Conservation (phyloP, 2,329 filamentous ascomycete genomes). For the Cadophora malorum region DNA sequence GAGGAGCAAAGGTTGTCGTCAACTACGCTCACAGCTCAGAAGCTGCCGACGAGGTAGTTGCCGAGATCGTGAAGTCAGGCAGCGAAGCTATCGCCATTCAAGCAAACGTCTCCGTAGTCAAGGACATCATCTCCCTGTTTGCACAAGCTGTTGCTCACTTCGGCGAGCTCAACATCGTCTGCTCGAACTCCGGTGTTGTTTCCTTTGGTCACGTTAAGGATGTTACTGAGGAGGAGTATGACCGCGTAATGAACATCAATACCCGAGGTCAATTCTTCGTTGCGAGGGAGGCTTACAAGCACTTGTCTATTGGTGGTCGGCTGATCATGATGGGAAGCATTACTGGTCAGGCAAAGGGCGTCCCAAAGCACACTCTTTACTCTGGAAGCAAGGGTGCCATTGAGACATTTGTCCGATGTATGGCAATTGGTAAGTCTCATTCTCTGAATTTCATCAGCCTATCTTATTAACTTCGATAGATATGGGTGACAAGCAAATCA, state of each 20-base stretch:
- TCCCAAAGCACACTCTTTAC: slow-evolving; percentile 76
- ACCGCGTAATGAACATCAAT: slow-evolving; percentile 66
- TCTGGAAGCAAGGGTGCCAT: slow-evolving; percentile 78
- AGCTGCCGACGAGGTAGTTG: slow-evolving; percentile 69
- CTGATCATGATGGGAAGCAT: slow-evolving; percentile 79
- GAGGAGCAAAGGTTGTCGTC: slow-evolving; percentile 66
- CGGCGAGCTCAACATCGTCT: slow-evolving; percentile 43
- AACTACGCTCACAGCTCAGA: slow-evolving; percentile 63
- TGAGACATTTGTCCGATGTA: slow-evolving; percentile 77
- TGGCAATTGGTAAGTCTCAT: slow-evolving; percentile 64
- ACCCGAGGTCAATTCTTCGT: slow-evolving; percentile 77
- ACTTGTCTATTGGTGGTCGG: slow-evolving; percentile 72
- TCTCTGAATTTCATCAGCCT: background rate
- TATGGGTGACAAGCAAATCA: slow-evolving; percentile 67
- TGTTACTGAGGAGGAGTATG: slow-evolving; percentile 43
- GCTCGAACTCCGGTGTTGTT: slow-evolving; percentile 57
- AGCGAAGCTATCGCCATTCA: slow-evolving; percentile 59
- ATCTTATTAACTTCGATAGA: slow-evolving; percentile 61
- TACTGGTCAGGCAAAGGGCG: slow-evolving; percentile 69
- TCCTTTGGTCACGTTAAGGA: slow-evolving; percentile 49
- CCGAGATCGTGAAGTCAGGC: slow-evolving; percentile 62
- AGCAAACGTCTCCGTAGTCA: slow-evolving; percentile 64
- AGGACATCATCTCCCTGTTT: slow-evolving; percentile 42
- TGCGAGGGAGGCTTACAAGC: slow-evolving; percentile 75
- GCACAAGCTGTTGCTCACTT: slow-evolving; percentile 41